Conservation (phyloP, 2,329 filamentous ascomycete genomes). For the Botrytis tulipae region DNA sequence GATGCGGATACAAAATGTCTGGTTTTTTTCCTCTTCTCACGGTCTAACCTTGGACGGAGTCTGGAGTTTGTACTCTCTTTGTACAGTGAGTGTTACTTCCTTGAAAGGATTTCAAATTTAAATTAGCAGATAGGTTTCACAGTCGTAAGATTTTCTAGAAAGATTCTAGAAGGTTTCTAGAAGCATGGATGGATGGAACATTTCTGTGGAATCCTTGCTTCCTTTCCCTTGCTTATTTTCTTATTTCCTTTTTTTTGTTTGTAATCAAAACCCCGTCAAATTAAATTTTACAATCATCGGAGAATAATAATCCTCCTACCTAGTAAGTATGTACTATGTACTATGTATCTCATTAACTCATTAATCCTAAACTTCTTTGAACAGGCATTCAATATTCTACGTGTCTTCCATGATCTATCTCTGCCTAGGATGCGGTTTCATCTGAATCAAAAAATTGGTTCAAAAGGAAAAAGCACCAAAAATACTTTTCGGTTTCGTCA, state of each 20-base stretch:
- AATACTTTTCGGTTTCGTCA: neutral
- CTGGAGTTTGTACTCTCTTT: neutral
- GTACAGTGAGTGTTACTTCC: neutral
- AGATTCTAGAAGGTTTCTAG: neutral
- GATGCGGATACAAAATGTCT: neutral
- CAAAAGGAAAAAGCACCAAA: neutral
- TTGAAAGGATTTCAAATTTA: neutral
- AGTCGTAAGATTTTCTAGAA: neutral
- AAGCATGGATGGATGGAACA: neutral
- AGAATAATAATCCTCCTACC: neutral
- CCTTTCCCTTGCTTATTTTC: neutral
- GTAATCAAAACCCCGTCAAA: neutral
- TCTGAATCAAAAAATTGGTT: constrained; percentile 1
- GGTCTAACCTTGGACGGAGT: neutral
- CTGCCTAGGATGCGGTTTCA: neutral
- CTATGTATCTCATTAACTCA: neutral
- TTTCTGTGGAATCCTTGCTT: neutral
- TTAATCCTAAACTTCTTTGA: neutral
- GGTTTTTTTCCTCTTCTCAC: neutral
- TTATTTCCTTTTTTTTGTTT: neutral
- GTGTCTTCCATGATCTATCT: neutral
- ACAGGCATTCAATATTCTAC: neutral
- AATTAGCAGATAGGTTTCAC: neutral
- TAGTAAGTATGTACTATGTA: neutral
- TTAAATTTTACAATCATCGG: neutral